Evolutionary conservation across 2,329 filamentous ascomycete genomes (phyloP).

Genomic region (Microthyrium microscopicum): DNA sequence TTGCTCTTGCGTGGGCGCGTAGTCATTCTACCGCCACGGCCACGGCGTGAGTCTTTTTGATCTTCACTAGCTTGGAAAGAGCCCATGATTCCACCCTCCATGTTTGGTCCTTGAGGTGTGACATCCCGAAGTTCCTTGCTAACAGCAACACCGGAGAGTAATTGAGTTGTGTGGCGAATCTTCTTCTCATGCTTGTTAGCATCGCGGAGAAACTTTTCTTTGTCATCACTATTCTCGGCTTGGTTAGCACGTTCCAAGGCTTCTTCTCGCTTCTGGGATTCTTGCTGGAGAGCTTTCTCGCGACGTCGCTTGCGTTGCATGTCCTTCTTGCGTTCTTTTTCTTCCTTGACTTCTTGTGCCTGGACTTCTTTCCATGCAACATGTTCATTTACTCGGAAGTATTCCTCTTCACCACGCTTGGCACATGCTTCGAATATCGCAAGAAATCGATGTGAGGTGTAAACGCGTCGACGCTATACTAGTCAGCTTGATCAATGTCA

Average conservation of each 20-base stretch:
- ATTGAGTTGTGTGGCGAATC: slow-evolving; percentile 74
- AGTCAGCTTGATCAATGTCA: not conserved
- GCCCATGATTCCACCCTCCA: slow-evolving; percentile 72
- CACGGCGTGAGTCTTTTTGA: slow-evolving; percentile 27
- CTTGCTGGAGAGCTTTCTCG: slow-evolving; percentile 85
- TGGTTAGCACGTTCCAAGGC: slow-evolving; percentile 62
- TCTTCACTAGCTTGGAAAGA: slow-evolving; percentile 51
- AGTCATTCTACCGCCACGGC: slow-evolving; percentile 33
- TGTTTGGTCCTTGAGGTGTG: slow-evolving; percentile 57
- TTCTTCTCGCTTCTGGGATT: slow-evolving; percentile 65
- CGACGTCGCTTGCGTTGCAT: slow-evolving; percentile 95
- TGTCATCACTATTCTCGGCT: slow-evolving; percentile 68
- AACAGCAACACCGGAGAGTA: slow-evolving; percentile 65
- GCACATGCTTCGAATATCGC: slow-evolving; percentile 51
- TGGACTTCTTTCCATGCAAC: slow-evolving; percentile 75
- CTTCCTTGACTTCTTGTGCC: slow-evolving; percentile 74
- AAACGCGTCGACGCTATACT: slow-evolving; percentile 38
- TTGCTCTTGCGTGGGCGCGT: slow-evolving; percentile 77
- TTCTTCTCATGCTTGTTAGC: slow-evolving; percentile 87
- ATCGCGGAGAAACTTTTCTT: slow-evolving; percentile 63
- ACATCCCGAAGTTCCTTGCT: slow-evolving; percentile 57
- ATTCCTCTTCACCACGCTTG: slow-evolving; percentile 56
- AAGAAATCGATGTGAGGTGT: slow-evolving; percentile 38
- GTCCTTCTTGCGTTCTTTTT: slow-evolving; percentile 98
- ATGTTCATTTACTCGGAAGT: slow-evolving; percentile 59